A percentile compares a stretch with the other conserved stretches of the same genome.
Conservation (phyloP, 2,329 filamentous ascomycete species). For the Trichoderma harzianum region DNA sequence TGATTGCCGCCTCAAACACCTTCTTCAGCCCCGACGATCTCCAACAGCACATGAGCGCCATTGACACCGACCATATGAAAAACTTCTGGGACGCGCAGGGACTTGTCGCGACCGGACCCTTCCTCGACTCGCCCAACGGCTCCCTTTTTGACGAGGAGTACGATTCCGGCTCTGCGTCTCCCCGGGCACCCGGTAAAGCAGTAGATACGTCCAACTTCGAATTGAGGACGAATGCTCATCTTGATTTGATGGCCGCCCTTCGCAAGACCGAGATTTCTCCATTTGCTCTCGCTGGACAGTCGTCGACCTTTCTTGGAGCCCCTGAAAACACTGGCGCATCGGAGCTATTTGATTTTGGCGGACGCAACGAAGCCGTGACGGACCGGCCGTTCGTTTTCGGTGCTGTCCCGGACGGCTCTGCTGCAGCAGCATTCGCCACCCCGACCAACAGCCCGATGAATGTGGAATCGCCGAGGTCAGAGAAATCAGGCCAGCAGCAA, state of each 20-base stretch:
- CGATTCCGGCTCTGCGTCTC: constrained; percentile 46
- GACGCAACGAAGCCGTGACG: constrained; percentile 44
- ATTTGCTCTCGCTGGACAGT: constrained; percentile 28
- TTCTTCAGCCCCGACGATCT: constrained; percentile 39
- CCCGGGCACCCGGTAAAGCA: constrained; percentile 43
- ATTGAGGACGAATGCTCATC: not conserved
- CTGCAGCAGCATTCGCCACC: constrained; percentile 41
- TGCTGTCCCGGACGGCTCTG: constrained; percentile 56
- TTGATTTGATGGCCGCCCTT: not conserved
- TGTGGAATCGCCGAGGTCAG: constrained; percentile 37
- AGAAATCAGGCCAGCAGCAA: constrained; percentile 36
- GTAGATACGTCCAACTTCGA: constrained; percentile 41
- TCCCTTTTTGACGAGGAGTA: constrained; percentile 50
- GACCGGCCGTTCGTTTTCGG: constrained; percentile 55
- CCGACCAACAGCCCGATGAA: constrained; percentile 26
- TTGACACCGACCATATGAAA: constrained; percentile 31
- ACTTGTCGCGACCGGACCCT: constrained; percentile 35
- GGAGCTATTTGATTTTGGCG: constrained; percentile 32
- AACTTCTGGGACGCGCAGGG: constrained; percentile 34
- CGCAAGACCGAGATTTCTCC: constrained; percentile 27
- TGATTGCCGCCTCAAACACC: constrained; percentile 32
- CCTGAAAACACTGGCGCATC: constrained; percentile 7
- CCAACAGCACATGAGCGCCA: constrained; percentile 32
- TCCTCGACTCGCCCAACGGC: constrained; percentile 41
- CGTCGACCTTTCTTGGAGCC: not conserved